A percentile compares a stretch with the other conserved stretches of the same genome.
phyloP scores from a whole-genome alignment of 1,284 basidiomycete genomes.

The Baeospora myosura region DNA sequence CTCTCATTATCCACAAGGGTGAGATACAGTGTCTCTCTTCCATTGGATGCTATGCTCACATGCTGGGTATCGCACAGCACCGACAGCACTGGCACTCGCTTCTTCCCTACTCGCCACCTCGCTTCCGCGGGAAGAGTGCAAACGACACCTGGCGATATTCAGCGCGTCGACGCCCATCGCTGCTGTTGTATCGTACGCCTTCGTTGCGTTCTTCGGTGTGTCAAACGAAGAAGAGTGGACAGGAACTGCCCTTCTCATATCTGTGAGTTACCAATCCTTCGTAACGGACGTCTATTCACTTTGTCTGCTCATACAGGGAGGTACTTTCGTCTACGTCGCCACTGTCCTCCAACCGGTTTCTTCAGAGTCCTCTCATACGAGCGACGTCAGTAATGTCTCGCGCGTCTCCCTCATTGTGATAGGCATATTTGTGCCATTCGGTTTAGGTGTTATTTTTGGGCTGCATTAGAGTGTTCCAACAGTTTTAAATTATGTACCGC shows the following conservation, averaged over 20 bases:
- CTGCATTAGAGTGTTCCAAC: no score
- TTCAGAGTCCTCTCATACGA: slow-evolving; percentile 29
- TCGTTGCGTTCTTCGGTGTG: slow-evolving; percentile 52
- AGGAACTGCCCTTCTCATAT: slow-evolving; percentile 72
- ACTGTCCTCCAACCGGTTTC: slow-evolving; percentile 79
- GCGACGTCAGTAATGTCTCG: slow-evolving; percentile 39
- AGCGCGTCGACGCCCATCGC: slow-evolving; percentile 74
- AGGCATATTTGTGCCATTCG: slow-evolving; percentile 69
- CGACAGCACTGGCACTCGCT: slow-evolving; percentile 78
- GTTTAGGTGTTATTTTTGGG: slow-evolving; percentile 41
- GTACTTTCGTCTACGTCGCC: slow-evolving; percentile 92
- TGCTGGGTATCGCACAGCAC: slow-evolving; percentile 42
- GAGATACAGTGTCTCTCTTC: slow-evolving; percentile 8
- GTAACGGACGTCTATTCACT: slow-evolving; percentile 7
- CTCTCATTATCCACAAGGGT: slow-evolving; percentile 88
- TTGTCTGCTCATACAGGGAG: slow-evolving; percentile 53
- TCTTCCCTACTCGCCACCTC: slow-evolving; percentile 74
- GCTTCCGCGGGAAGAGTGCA: slow-evolving; percentile 60
- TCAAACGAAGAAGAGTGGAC: slow-evolving; percentile 48
- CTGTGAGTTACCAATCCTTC: slow-evolving; percentile 39
- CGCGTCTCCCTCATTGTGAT: slow-evolving; percentile 49
- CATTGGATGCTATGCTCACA: no score
- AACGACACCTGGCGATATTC: slow-evolving; percentile 71
- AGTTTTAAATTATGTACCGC: no score
- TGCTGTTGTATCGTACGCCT: slow-evolving; percentile 61